A percentile compares a stretch with the other conserved stretches of the same genome.
Conservation (phyloP, 2,329 filamentous ascomycete genomes). For the Pestalotiopsis sp. region DNA sequence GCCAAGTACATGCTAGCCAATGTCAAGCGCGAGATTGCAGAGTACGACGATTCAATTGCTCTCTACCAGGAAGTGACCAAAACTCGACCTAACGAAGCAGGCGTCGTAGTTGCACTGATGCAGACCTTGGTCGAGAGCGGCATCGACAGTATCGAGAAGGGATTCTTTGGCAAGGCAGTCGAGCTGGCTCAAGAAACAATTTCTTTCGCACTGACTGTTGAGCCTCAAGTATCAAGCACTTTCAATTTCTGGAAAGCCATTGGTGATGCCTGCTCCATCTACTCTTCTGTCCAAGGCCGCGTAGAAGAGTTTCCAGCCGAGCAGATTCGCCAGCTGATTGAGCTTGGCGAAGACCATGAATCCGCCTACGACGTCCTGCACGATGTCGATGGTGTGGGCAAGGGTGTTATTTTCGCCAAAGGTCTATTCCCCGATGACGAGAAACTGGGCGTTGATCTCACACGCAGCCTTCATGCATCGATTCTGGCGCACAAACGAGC, state of each 20-base stretch:
- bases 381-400: slow-evolving; percentile 68
- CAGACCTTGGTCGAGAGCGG: slow-evolving; percentile 87
- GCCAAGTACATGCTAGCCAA: slow-evolving; percentile 97
- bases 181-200: slow-evolving; percentile 73
- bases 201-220: slow-evolving; percentile 65
- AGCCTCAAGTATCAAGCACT: slow-evolving; percentile 63
- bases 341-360: slow-evolving; percentile 51
- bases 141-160: slow-evolving; percentile 75
- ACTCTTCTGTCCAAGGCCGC: slow-evolving; percentile 75
- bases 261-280: slow-evolving; percentile 85
- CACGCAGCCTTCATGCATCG: slow-evolving; percentile 67
- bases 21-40: slow-evolving; percentile 88
- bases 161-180: slow-evolving; percentile 82
- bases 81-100: slow-evolving; percentile 74
- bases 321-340: slow-evolving; percentile 61
- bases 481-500: slow-evolving; percentile 89
- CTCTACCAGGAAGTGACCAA: slow-evolving; percentile 76
- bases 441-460: slow-evolving; percentile 52
- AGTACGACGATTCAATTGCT: slow-evolving; percentile 79
- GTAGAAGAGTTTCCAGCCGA: slow-evolving; percentile 63
- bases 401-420: slow-evolving; percentile 46
- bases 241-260: slow-evolving; percentile 97
- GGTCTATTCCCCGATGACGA: slow-evolving; percentile 50
- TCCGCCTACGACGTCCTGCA: slow-evolving; percentile 63
- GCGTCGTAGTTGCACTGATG: slow-evolving; percentile 83